phyloP scores from a whole-genome alignment of 345 rosid genomes.

The Lepidium aucheri region DNA sequence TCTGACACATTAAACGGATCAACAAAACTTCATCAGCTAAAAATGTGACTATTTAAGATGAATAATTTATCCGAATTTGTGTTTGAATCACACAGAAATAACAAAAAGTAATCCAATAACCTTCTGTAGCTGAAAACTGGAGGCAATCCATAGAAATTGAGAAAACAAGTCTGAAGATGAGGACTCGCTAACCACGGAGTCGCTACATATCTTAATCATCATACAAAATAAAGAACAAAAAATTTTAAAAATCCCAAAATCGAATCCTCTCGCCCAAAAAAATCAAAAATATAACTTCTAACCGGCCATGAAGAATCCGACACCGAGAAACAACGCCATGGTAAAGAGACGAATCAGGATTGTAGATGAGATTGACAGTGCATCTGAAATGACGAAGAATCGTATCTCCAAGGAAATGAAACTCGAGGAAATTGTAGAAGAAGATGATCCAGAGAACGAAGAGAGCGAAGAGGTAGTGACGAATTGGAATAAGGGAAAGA shows the following conservation, averaged over 20 bases:
- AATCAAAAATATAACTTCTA: neutral
- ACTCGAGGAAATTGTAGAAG: conserved; percentile 60
- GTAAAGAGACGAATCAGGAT: conserved; percentile 43
- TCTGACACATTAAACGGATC: conserved; percentile 28
- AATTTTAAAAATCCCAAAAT: neutral
- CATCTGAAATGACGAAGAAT: conserved; percentile 37
- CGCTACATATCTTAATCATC: conserved; percentile 42
- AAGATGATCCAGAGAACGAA: conserved; percentile 14
- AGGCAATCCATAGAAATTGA: conserved; percentile 67
- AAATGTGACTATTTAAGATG: neutral
- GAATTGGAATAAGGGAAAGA: conserved; percentile 43
- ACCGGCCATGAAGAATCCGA: conserved; percentile 65
- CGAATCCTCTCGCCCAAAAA: neutral
- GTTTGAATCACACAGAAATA: neutral
- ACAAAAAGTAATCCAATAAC: conserved; percentile 17
- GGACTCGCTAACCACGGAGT: conserved; percentile 90
- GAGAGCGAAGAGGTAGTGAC: conserved; percentile 39
- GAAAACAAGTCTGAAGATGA: conserved; percentile 64
- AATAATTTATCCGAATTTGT: neutral
- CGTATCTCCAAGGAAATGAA: conserved; percentile 59
- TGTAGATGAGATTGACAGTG: conserved; percentile 36
- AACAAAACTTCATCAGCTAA: neutral
- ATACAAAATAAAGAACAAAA: neutral
- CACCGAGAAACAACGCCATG: conserved; percentile 60
- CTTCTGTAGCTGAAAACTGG: conserved; percentile 66